Conservation (phyloP, 106 monocot species). For the Allium cepa region DNA sequence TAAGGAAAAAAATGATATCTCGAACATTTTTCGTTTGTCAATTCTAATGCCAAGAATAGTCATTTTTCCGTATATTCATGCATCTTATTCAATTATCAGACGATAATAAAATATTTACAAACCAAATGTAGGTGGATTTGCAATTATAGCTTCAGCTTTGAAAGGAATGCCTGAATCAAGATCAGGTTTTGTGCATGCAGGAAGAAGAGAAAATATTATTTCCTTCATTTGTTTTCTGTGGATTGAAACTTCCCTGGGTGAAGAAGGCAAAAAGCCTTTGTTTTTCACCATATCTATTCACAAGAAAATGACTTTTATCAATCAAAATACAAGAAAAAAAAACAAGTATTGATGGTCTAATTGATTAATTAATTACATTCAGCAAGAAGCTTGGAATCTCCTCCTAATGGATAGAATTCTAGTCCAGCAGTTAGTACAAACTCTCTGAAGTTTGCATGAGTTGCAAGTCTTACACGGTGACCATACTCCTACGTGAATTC, state of each 20-base stretch:
- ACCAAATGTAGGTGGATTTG: conserved; percentile 98
- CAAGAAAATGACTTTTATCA: neutral
- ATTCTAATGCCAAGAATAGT: neutral
- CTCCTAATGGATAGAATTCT: conserved; percentile 94
- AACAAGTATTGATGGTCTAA: too few relatives aligned
- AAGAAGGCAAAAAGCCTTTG: conserved; percentile 91
- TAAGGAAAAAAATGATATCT: conserved; percentile 25
- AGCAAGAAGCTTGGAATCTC: conserved; percentile 89
- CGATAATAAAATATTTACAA: conserved; percentile 7
- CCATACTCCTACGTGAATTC: conserved; percentile 44
- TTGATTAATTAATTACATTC: conserved; percentile 47
- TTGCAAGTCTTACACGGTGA: conserved; percentile 92
- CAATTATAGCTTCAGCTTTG: conserved; percentile 91
- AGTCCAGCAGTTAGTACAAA: conserved; percentile 89
- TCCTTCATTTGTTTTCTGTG: conserved; percentile 91
- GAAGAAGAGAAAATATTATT: conserved; percentile 85
- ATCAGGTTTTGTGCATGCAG: conserved; percentile 91
- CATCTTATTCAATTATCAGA: neutral
- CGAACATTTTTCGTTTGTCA: neutral
- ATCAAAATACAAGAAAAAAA: neutral
- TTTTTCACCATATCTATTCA: conserved; percentile 96
- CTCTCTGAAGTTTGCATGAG: conserved; percentile 96
- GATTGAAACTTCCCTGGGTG: conserved; percentile 79
- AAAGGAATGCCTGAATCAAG: conserved; percentile 76
- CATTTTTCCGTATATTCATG: neutral